phyloP scores from a whole-genome alignment of 2,329 filamentous ascomycete genomes.

The Shiraia sp. region DNA sequence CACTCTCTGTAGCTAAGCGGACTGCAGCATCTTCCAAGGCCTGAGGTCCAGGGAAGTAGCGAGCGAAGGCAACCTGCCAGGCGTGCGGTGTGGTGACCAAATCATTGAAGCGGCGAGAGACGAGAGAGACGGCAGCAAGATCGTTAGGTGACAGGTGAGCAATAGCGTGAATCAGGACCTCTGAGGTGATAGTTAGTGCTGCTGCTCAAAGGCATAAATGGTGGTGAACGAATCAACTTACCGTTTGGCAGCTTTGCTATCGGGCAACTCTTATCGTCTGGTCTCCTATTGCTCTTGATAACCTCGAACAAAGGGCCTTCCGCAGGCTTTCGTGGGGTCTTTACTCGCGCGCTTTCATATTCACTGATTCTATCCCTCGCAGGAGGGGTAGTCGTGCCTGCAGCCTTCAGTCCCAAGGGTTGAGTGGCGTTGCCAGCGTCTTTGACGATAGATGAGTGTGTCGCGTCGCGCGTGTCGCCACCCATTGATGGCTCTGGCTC shows the following conservation, averaged over 20 bases:
- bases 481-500: slow-evolving; percentile 21
- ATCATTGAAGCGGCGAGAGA: slow-evolving; percentile 84
- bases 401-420: slow-evolving; percentile 34
- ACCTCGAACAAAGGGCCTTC: slow-evolving; percentile 58
- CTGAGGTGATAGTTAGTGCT: slow-evolving; percentile 52
- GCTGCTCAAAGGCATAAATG: too few species aligned
- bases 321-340: slow-evolving; percentile 42
- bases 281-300: slow-evolving; percentile 51
- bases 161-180: slow-evolving; percentile 87
- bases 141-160: slow-evolving; percentile 88
- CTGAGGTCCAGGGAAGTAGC: slow-evolving; percentile 81
- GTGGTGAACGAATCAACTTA: slow-evolving; percentile 47
- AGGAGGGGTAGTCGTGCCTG: slow-evolving; percentile 23
- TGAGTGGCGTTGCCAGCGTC: slow-evolving; percentile 15
- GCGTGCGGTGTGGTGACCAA: slow-evolving; percentile 90
- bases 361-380: slow-evolving; percentile 57
- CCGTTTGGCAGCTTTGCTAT: slow-evolving; percentile 77
- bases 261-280: slow-evolving; percentile 51
- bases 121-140: slow-evolving; percentile 78
- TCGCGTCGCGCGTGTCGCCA: slow-evolving; percentile 22
- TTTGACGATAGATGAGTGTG: slow-evolving; percentile 22
- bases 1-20: slow-evolving; percentile 50
- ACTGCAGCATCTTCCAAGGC: slow-evolving; percentile 50
- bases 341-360: slow-evolving; percentile 56
- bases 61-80: slow-evolving; percentile 90